Conservation (phyloP, 1,139 yeast species). For the Blastobotrys malaysiensis region DNA sequence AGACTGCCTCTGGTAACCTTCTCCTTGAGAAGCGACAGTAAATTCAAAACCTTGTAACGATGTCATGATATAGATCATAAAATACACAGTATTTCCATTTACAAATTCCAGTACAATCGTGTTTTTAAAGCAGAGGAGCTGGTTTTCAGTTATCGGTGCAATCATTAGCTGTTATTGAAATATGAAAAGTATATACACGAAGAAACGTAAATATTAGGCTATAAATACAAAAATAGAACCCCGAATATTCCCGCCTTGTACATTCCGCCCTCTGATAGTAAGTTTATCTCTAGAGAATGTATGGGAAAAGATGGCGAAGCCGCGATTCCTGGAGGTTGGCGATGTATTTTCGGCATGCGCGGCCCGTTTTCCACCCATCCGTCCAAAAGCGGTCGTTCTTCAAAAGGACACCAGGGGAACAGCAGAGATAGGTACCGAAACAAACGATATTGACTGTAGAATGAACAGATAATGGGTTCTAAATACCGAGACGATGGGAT, state of each 20-base stretch:
- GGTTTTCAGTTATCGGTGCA: no score
- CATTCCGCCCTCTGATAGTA: no score
- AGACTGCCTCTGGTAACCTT: slow-evolving; percentile 18
- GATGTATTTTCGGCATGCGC: neutral
- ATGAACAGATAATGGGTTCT: neutral
- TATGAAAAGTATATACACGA: no score
- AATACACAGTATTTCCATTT: neutral
- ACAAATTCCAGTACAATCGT: no score
- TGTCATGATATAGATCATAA: neutral
- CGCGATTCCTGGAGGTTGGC: neutral
- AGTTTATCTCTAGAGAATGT: neutral
- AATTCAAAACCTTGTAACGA: neutral
- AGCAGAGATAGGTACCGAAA: neutral
- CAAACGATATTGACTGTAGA: neutral
- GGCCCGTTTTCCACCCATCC: neutral
- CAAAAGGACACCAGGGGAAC: neutral
- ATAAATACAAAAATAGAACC: no score
- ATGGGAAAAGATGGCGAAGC: neutral
- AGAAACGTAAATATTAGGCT: no score
- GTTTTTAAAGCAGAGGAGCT: no score
- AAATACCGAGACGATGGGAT: neutral
- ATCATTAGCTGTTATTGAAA: no score
- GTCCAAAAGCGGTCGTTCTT: neutral
- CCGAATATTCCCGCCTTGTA: no score
- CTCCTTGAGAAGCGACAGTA: slow-evolving; percentile 15